These are phyloP conservation scores for Amanita molliuscula DNA, from an alignment of 768 basidiomycete species.

Conservation along the genomic window DNA sequence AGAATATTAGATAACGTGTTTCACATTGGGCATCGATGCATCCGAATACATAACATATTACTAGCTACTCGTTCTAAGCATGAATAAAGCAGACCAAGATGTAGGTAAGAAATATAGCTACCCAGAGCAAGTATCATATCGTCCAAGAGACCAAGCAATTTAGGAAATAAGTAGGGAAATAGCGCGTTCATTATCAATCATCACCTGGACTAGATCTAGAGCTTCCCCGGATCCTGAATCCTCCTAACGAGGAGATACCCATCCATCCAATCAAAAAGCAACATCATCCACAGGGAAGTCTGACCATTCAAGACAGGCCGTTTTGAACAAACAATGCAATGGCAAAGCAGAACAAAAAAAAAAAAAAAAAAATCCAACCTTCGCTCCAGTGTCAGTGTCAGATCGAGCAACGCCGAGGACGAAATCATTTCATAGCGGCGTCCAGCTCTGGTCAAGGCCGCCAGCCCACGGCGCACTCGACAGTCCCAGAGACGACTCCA, in stretches of 20 bases:
- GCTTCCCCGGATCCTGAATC: slow-evolving; percentile 3
- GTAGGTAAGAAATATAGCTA: not conserved
- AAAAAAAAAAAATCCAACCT: not conserved
- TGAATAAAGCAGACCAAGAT: not conserved
- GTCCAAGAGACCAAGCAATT: slow-evolving; percentile 2
- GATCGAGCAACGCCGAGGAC: not conserved
- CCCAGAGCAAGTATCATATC: not conserved
- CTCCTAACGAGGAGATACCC: slow-evolving; percentile 5
- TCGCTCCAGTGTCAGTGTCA: not conserved
- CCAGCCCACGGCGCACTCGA: slow-evolving; percentile 30
- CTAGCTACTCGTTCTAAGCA: not conserved
- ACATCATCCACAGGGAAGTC: not conserved
- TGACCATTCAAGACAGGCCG: not conserved
- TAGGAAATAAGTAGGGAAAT: not conserved
- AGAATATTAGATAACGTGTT: too few species aligned
- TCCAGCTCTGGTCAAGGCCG: slow-evolving; percentile 30
- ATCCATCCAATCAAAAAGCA: not conserved
- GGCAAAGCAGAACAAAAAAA: not conserved
- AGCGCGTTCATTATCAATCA: not conserved
- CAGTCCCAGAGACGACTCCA: slow-evolving; percentile 15
- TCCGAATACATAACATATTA: not conserved
- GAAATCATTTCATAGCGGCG: slow-evolving; percentile 15
- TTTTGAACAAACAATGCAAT: not conserved
- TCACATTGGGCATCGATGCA: not conserved
- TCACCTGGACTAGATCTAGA: not conserved